Percentiles rank a stretch among this genome's conserved stretches.
phyloP scores from a whole-genome alignment of 495 filamentous ascomycete genomes.

The Cryomyces antarcticus region DNA sequence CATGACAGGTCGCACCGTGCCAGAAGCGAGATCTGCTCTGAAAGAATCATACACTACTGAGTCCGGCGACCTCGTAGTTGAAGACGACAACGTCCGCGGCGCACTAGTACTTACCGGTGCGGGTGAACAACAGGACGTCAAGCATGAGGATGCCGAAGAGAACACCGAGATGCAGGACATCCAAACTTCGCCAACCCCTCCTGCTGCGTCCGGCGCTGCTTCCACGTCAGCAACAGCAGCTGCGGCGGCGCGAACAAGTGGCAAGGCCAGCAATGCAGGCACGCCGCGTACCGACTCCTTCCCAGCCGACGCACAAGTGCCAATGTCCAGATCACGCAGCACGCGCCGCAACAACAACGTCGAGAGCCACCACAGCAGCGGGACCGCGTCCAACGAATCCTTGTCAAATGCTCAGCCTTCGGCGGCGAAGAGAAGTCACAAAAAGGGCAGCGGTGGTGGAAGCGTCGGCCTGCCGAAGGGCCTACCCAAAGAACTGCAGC shows the following conservation, averaged over 20 bases:
- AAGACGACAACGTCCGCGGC: slow-evolving; percentile 1
- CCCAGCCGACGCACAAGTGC: neutral
- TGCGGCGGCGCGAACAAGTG: slow-evolving; percentile 1
- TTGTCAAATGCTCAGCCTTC: neutral
- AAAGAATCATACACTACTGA: slow-evolving; percentile 1
- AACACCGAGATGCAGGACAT: neutral
- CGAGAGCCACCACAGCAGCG: neutral
- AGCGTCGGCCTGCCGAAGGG: no score
- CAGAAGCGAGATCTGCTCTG: neutral
- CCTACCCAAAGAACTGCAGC: neutral
- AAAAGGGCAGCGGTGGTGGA: neutral
- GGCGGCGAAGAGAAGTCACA: neutral
- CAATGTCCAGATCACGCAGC: slow-evolving; percentile 7
- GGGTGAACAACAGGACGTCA: neutral
- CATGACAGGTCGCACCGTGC: slow-evolving; percentile 2
- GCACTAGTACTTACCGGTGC: neutral
- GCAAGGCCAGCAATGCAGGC: slow-evolving; percentile 6
- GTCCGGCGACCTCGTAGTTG: neutral
- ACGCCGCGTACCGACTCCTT: slow-evolving; percentile 8
- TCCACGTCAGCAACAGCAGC: neutral
- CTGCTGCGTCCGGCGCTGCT: neutral
- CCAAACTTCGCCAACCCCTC: no score
- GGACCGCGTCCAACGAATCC: neutral
- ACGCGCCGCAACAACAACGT: slow-evolving; percentile 3
- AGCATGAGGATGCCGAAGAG: neutral